A percentile compares a stretch with the other conserved stretches of the same genome.
These are phyloP conservation scores for Diaporthe australafricana DNA, from an alignment of 2,329 filamentous ascomycete species.

Conservation along the genomic window DNA sequence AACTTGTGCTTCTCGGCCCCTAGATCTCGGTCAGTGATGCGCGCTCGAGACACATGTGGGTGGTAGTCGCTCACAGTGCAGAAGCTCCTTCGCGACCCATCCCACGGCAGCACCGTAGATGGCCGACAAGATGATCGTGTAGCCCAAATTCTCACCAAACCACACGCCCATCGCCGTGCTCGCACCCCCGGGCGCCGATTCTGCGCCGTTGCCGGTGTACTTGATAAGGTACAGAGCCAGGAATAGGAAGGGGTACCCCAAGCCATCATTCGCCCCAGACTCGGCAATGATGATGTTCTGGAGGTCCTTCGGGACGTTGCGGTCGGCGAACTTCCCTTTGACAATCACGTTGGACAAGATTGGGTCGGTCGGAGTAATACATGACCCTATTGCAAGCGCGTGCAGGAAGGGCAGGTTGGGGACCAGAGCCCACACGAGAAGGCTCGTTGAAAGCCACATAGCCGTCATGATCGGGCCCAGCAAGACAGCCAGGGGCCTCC, in stretches of 20 bases:
- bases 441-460: constrained; percentile 89
- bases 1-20: constrained; percentile 81
- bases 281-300: constrained; percentile 86
- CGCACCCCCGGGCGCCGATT: constrained; percentile 66
- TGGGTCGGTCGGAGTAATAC: constrained; percentile 92
- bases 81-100: constrained; percentile 82
- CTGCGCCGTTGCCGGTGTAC: constrained; percentile 68
- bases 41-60: not conserved
- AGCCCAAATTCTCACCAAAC: constrained; percentile 88
- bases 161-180: constrained; percentile 79
- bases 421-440: constrained; percentile 82
- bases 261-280: constrained; percentile 88
- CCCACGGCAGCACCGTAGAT: constrained; percentile 82
- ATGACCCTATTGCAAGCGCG: constrained; percentile 83
- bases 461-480: constrained; percentile 85
- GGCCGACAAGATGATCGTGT: constrained; percentile 83
- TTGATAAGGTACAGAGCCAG: constrained; percentile 86
- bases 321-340: constrained; percentile 92
- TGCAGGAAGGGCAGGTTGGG: constrained; percentile 80
- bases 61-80: constrained; percentile 69
- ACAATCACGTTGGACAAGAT: constrained; percentile 90
- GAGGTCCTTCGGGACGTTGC: constrained; percentile 84
- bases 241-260: constrained; percentile 91
- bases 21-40: constrained; percentile 8
- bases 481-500: constrained; percentile 79